Evolutionary conservation across 192 early-diverging fungal species (phyloP), one percentile per base, ranked within the genome.

Genomic region (Mortierella hygrophila): DNA sequence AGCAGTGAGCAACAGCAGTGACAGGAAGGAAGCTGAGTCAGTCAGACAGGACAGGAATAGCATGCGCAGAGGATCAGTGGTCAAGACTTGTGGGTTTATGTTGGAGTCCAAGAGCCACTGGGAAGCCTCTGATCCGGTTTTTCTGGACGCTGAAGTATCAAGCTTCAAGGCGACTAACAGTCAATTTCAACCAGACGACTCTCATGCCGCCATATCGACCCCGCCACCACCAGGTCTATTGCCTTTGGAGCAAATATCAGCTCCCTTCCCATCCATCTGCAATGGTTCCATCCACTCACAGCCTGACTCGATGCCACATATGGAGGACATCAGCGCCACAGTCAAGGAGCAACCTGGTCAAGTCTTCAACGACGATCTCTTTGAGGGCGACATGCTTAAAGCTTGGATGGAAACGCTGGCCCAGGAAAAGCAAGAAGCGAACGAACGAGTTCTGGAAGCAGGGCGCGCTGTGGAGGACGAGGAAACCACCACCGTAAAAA

Each of bases 401-500:
- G 84, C 84, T 9, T 86, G 84, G 84, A 86, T 81, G 84, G 84
- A 86, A 20, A 81, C 84, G 15, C 79, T 86, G 3, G 84, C 70
- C 8, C 84, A 75, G 40, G 84, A 86, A 38, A 81, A 74, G 29
- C 83, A 85, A 40, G 83, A 85, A 35, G 75, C 83, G 1, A 60
- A 80, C 11, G 78, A 85, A 32, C 77, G 73, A 21, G 52, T 35
- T 4, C 57, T 52, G 18, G 75, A 75, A 38, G 42, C 49, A 21
- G 38, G 21, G 23, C 74, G 63, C 41, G 44, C 15, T 46, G 49
- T 29, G 42, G 55, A 15, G 65, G 20, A 35, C 35, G 35, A 32
- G 7, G 26, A 35, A n/a, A 4, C 6, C 44, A 20, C 15, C 11
- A n/a, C 15, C 11, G n/a, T 21, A 40, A 52, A 72, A 52, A 7